phyloP scores from a whole-genome alignment of 768 basidiomycete species.

The Pholiota conissans region DNA sequence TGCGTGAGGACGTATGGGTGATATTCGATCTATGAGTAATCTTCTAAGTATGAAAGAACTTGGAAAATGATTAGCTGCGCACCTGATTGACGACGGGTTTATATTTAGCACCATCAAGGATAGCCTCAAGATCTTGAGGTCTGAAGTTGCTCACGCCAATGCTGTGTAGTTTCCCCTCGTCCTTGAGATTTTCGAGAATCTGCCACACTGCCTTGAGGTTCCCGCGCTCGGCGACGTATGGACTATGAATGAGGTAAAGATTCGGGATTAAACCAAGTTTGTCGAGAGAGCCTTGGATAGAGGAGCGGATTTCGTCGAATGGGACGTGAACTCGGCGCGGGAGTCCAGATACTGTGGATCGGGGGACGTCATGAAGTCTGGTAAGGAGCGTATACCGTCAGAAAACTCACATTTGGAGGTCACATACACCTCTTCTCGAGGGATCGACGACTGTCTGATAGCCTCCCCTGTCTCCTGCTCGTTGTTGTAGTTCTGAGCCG shows the following conservation, averaged over 20 bases:
- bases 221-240: conserved; percentile 28
- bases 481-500: conserved; percentile 48
- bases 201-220: conserved; percentile 42
- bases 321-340: too few species aligned
- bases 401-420: conserved; percentile 38
- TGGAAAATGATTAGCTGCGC: conserved; percentile 2
- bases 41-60: too few species aligned
- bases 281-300: conserved; percentile 45
- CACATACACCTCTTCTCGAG: conserved; percentile 46
- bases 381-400: neutral
- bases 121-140: conserved; percentile 40
- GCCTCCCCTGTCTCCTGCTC: conserved; percentile 43
- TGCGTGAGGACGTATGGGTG: conserved; percentile 35
- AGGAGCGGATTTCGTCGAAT: conserved; percentile 33
- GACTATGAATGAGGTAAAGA: conserved; percentile 53
- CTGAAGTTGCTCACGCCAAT: conserved; percentile 58
- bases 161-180: conserved; percentile 36
- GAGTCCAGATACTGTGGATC: too few species aligned
- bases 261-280: conserved; percentile 49
- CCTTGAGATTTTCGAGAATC: conserved; percentile 49
- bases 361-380: conserved; percentile 15
- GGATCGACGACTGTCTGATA: conserved; percentile 30
- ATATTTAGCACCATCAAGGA: conserved; percentile 44
- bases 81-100: conserved; percentile 59
- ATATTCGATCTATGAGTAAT: conserved; percentile 30